Evolutionary conservation across 768 basidiomycete genomes (phyloP), one percentile per base, ranked within the genome.

Genomic region (Russula abietina): DNA sequence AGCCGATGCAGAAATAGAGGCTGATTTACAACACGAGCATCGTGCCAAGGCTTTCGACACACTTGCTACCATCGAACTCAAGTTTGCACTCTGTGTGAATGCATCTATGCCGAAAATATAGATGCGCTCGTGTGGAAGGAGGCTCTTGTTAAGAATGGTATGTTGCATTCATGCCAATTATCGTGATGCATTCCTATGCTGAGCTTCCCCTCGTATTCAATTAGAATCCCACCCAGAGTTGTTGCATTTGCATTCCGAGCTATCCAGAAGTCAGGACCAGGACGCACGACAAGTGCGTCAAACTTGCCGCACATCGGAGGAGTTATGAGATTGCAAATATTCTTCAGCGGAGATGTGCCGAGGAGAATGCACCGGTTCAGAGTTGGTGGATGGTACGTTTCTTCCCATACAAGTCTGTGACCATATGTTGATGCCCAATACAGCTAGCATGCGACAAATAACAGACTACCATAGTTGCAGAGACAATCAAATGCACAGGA

Each of bases 91-190:
- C 36, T 98, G 60, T 76, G 96, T 53, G 94, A 98, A 72, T 79
- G 85, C 55, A 78, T 98, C 17, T 98, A 95, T 72, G 80, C 98
- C 22, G 96, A 98, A 75, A 90, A 94, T 72, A 93, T 98, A 92
- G 90, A 93, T 43, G 85, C 83, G 4, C 76, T 96, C 9, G 88
- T 89, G 38, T 88, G 87, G 83, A 96, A 98, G 73, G 93, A 98
- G 70, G 76, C 82, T 16, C 77, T 94, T 69, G 80, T 98, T 26
- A 78, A 82, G 32, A 82, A 87, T 48, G 90, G 94, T 93, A 67
- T 68, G 85, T 76, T 24, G 28, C 48, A 56, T 54, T 36, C 55
- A 8, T 17, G 6, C 49, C 39, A 59, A 61, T 53, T 48, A 41
- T 45, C 48, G 1, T n/a, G n/a, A n/a, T n/a, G n/a, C n/a, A 12